Percentiles rank a stretch among this genome's conserved stretches.
phyloP scores from a whole-genome alignment of 768 basidiomycete species.

The Tephrocybe sp. region DNA sequence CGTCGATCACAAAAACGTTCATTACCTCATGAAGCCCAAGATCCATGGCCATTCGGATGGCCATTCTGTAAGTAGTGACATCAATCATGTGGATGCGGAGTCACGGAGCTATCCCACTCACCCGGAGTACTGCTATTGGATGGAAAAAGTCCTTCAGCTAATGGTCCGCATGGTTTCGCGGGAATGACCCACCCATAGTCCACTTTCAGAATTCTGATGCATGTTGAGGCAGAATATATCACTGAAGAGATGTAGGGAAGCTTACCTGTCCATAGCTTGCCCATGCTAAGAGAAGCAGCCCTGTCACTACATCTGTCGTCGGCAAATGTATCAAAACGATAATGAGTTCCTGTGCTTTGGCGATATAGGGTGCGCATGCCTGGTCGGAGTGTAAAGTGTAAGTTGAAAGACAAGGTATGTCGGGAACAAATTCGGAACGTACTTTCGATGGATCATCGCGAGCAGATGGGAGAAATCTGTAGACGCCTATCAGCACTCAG shows the following conservation, averaged over 20 bases:
- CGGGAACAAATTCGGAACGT: background rate
- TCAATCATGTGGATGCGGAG: constrained; percentile 2
- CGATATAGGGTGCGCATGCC: constrained; percentile 17
- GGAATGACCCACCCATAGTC: constrained; percentile 15
- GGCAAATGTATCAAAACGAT: constrained; percentile 16
- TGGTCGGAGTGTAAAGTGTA: background rate
- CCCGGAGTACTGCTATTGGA: constrained; percentile 18
- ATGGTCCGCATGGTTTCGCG: background rate
- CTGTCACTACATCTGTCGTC: constrained; percentile 17
- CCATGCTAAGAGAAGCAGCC: constrained; percentile 17
- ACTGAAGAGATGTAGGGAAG: background rate
- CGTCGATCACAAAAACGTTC: constrained; percentile 4
- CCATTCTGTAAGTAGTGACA: constrained; percentile 12
- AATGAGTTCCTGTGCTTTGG: constrained; percentile 16
- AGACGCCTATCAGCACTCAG: background rate
- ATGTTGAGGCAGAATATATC: background rate
- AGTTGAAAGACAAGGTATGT: background rate
- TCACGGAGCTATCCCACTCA: constrained; percentile 1
- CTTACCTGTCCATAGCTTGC: constrained; percentile 17
- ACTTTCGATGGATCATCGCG: constrained; percentile 15
- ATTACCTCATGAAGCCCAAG: constrained; percentile 15
- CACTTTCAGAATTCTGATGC: constrained; percentile 17
- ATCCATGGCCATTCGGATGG: constrained; percentile 19
- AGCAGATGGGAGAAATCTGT: constrained; percentile 16
- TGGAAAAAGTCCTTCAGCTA: background rate